These are phyloP conservation scores for Gelatoporia subvermispora DNA, from an alignment of 768 basidiomycete genomes.

Conservation along the genomic window DNA sequence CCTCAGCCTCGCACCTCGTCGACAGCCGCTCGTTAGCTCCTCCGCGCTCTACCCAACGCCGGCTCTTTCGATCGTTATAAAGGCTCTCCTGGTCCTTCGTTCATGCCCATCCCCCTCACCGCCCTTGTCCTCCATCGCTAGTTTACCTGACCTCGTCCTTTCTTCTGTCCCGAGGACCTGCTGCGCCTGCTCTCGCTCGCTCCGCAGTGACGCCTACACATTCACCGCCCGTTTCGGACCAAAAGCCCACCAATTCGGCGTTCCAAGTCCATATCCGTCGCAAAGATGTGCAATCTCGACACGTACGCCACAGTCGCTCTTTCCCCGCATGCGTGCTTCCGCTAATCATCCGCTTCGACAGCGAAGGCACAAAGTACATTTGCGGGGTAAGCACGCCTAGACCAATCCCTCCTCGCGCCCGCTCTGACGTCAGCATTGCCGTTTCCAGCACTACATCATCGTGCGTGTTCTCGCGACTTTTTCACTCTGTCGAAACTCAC, in stretches of 20 bases:
- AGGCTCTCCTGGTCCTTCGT: constrained; percentile 13
- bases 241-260: not conserved
- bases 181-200: not conserved
- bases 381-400: constrained; percentile 44
- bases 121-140: constrained; percentile 9
- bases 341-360: constrained; percentile 31
- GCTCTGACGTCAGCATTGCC: constrained; percentile 19
- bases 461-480: constrained; percentile 34
- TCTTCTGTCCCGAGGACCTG: not conserved
- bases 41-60: constrained; percentile 4
- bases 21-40: constrained; percentile 14
- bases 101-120: constrained; percentile 9
- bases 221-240: constrained; percentile 4
- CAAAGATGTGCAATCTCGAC: constrained; percentile 34
- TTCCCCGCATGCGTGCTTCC: constrained; percentile 10
- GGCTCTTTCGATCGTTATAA: constrained; percentile 26
- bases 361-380: constrained; percentile 70
- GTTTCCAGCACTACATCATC: constrained; percentile 59
- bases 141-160: constrained; percentile 1
- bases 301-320: constrained; percentile 28
- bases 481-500: constrained; percentile 6
- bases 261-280: not conserved
- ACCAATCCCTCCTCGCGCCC: constrained; percentile 11
- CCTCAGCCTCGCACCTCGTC: not conserved
- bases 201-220: constrained; percentile 1